Conservation (phyloP, 345 rosid genomes). For the Dipteronia sinensis region DNA sequence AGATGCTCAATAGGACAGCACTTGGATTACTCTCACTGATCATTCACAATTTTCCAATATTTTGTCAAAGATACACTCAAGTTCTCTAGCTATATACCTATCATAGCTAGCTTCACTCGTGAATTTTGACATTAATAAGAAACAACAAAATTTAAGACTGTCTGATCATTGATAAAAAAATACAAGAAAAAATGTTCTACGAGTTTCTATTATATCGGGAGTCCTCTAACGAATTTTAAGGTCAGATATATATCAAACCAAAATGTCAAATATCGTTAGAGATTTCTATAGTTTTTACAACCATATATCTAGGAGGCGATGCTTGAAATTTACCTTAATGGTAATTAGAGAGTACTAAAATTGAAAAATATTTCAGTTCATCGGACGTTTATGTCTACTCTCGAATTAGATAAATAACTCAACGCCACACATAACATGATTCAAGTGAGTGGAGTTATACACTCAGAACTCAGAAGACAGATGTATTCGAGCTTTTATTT, state of each 20-base stretch:
- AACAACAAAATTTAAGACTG: neutral
- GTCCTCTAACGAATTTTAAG: neutral
- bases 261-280: neutral
- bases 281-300: no score
- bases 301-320: neutral
- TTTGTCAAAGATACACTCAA: slow-evolving; percentile 26
- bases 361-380: no score
- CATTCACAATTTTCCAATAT: slow-evolving; percentile 2
- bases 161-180: no score
- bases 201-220: neutral
- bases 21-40: neutral
- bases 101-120: neutral
- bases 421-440: no score
- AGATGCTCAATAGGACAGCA: slow-evolving; percentile 22
- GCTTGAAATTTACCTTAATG: no score
- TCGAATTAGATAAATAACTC: no score
- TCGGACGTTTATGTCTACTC: fast-evolving
- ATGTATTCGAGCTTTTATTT: no score
- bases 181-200: neutral
- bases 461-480: no score
- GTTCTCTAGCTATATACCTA: slow-evolving; percentile 19
- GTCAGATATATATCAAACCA: neutral
- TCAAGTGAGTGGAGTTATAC: no score
- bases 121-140: neutral
- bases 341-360: no score